Base-by-base conservation (phyloP, 495 filamentous ascomycete genomes). In the Aspergillus sclerotiicarbonarius region DNA sequence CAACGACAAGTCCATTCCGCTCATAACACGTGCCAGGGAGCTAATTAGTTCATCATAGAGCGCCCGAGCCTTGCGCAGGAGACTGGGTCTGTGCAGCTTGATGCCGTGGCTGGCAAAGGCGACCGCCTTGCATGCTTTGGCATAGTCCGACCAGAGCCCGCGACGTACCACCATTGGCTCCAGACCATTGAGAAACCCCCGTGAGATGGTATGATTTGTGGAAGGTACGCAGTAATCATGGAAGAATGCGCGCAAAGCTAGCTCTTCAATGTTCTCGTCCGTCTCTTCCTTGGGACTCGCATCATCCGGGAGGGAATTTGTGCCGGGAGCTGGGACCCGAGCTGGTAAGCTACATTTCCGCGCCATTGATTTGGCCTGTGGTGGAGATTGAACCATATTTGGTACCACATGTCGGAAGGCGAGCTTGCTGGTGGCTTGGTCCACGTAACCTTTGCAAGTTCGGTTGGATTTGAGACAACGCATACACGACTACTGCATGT, bases 381-480 rank as follows among this genome's bases (percentile, higher is more conserved):
- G 41, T 10, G 57, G 33, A 21, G 3, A 10, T 8, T 31, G 8
- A 32, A 20, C 56, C 16, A 39, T 41, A 21, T 39, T 35, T 15
- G 59, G n/a, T 16, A 52, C 51, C 35, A 59, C 58, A 51, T 67
- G 66, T 39, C 63, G 69, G 57, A 70, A 67, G 15, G 54, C 62
- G 49, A 59, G 25, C 13, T 41, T 41, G 37, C 1, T 41, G 13
- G 37, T 62, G 13, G 51, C 55, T 13, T 18, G 51, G 32, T 63
- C 52, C 60, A 67, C 62, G 56, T 71, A 73, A 15, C 70, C 70
- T 43, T 57, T 56, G 51, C 70, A 73, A n/a, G 65, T 58, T 15
- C 67, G 67, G 25, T 60, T 65, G 20, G 68, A 54, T 8, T 63
- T 63, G 6, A 64, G 54, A 33, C 70, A 73, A 63, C 67, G 62